Evolutionary conservation across 257 asterid genomes (phyloP), one percentile per base, ranked within the genome.

Genomic region (Penstemon davidsonii): DNA sequence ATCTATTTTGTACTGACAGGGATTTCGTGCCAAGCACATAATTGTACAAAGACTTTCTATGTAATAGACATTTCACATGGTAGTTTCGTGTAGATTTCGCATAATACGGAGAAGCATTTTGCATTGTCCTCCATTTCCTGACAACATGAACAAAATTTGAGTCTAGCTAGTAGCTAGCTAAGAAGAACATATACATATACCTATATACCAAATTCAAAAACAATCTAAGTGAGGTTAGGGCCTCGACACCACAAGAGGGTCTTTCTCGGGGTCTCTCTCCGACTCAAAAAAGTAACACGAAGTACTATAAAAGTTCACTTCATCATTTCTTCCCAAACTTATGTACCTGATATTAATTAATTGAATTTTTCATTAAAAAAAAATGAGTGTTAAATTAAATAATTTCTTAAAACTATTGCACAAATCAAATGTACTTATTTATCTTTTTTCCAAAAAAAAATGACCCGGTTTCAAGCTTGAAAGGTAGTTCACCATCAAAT

Each of bases 201-300:
- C 40, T 19, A 2, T 19, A 13, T 75, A 84, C 87, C 89, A 3
- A 72, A 78, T 54, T 84, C 85, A 38, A 63, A 83, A 4, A 63
- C 58, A 7, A 84, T 60, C 46, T 72, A 54, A 40, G 78, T 69
- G 52, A 86, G 69, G 51, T 44, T 82, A 3, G 86, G 78, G 75
- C 90, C 84, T 59, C 89, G 85, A 82, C 19, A 86, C 73, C 63
- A 84, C 56, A 1, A 86, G 71, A 50, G 90, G 88, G 18, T 86
- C 89, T 1, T 66, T 43, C 2, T 6, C 10, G 0, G 83, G 78
- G 38, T 77, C 73, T 25, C 76, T 68, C 41, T 79, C 84, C 0
- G 87, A 83, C 71, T 81, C 78, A 10, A 86, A 13, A 25, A 83
- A 15, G 18, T 15, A 15, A 15, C 18, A 15, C 18, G 18, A 15